Percentiles rank a stretch among this genome's conserved stretches.
Conservation (phyloP, 768 basidiomycete species). For the Boletus sp. region DNA sequence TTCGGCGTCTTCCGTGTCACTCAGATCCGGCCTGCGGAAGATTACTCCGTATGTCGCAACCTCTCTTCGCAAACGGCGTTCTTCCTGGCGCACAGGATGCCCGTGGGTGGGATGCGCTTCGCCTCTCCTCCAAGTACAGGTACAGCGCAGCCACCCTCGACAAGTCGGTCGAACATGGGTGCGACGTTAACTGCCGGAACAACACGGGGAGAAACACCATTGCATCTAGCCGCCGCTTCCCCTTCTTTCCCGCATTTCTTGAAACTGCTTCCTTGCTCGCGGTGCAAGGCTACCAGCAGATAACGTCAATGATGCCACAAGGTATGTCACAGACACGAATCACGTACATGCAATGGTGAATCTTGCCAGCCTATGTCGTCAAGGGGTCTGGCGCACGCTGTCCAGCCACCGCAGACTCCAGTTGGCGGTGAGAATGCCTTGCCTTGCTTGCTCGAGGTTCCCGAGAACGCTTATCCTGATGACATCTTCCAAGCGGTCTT, state of each 20-base stretch:
- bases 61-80: neutral
- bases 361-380: neutral
- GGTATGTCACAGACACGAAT: no score
- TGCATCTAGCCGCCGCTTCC: neutral
- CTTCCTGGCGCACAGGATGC: neutral
- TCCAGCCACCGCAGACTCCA: no score
- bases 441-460: neutral
- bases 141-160: accelerated
- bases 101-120: neutral
- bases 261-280: neutral
- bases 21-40: no score
- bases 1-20: neutral
- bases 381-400: neutral
- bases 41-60: no score
- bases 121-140: neutral
- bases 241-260: neutral
- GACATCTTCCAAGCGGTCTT: neutral
- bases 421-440: neutral
- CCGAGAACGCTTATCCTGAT: neutral
- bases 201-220: neutral
- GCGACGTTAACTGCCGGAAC: neutral
- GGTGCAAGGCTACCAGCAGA: neutral
- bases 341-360: neutral
- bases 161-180: neutral
- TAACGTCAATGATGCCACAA: neutral